These are phyloP conservation scores for Pachysandra terminalis DNA, from an alignment of 164 flowering plant genomes.

Conservation along the genomic window DNA sequence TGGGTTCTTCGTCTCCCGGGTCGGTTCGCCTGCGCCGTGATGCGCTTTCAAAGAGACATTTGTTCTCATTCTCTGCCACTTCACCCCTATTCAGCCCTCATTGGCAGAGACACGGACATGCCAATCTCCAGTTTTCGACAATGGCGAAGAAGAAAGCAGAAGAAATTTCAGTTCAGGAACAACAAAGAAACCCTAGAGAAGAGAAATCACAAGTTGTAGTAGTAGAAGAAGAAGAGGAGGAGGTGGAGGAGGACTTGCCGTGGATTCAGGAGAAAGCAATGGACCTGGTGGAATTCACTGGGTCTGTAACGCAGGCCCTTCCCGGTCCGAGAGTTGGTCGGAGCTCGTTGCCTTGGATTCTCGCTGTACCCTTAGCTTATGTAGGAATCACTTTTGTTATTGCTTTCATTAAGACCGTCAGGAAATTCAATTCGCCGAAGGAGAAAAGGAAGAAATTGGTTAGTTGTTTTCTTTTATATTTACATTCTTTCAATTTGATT, in stretches of 20 bases:
- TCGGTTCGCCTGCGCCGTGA: constrained; percentile 5
- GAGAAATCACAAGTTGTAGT: not conserved
- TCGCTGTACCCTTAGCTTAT: constrained; percentile 76
- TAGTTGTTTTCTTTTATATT: not conserved
- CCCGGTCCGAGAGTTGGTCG: constrained; percentile 90
- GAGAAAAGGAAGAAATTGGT: constrained; percentile 66
- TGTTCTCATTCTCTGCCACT: not conserved
- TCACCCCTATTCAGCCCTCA: constrained; percentile 8
- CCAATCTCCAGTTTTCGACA: constrained; percentile 3
- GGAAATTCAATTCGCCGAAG: constrained; percentile 68
- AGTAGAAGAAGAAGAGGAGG: constrained; percentile 44
- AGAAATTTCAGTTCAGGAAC: constrained; percentile 7
- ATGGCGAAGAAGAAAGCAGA: constrained; percentile 19
- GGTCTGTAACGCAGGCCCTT: constrained; percentile 80
- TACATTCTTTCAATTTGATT: not conserved
- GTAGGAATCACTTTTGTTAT: constrained; percentile 64
- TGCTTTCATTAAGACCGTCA: constrained; percentile 69
- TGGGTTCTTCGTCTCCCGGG: not conserved
- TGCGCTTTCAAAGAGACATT: constrained; percentile 1
- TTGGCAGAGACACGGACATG: not conserved
- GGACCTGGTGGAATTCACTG: constrained; percentile 90
- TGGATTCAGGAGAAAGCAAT: constrained; percentile 96
- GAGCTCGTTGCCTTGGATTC: constrained; percentile 82
- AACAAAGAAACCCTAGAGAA: constrained; percentile 10
- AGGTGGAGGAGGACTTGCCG: constrained; percentile 78